phyloP scores from a whole-genome alignment of 1,284 basidiomycete genomes.

The Cutaneotrichosporon cutaneum region DNA sequence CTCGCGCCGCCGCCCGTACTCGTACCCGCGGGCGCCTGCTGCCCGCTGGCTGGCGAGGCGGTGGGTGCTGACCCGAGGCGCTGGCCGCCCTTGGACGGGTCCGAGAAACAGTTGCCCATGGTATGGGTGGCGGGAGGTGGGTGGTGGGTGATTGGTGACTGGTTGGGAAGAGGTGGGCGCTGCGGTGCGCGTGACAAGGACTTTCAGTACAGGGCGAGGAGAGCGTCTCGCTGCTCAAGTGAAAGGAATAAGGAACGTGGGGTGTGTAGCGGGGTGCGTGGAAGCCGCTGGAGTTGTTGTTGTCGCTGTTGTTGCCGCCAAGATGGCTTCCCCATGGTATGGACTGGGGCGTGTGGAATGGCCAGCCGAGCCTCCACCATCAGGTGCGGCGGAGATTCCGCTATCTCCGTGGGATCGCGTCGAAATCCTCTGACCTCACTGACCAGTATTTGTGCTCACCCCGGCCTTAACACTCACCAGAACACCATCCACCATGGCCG shows the following conservation, averaged over 20 bases:
- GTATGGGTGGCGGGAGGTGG: background rate
- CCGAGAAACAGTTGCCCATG: conserved; percentile 54
- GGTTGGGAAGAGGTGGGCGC: background rate
- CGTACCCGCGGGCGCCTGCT: background rate
- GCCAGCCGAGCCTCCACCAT: background rate
- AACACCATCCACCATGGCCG: conserved; percentile 13
- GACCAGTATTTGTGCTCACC: background rate
- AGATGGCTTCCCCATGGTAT: background rate
- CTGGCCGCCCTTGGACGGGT: conserved; percentile 44
- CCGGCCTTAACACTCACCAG: background rate
- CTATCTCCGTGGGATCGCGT: background rate
- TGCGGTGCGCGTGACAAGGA: background rate
- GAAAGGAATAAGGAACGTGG: background rate
- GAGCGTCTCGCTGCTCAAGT: background rate
- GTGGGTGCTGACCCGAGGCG: conserved; percentile 40
- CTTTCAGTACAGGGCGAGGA: background rate
- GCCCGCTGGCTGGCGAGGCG: conserved; percentile 7
- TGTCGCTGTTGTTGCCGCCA: background rate
- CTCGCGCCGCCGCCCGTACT: background rate
- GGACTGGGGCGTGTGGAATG: background rate
- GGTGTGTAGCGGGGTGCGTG: background rate
- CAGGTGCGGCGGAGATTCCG: background rate
- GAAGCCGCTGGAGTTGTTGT: background rate
- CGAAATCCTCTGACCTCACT: conserved; percentile 1
- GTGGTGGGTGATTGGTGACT: background rate